phyloP scores from a whole-genome alignment of 2,329 filamentous ascomycete genomes.

The Endoconidiophora polonica region DNA sequence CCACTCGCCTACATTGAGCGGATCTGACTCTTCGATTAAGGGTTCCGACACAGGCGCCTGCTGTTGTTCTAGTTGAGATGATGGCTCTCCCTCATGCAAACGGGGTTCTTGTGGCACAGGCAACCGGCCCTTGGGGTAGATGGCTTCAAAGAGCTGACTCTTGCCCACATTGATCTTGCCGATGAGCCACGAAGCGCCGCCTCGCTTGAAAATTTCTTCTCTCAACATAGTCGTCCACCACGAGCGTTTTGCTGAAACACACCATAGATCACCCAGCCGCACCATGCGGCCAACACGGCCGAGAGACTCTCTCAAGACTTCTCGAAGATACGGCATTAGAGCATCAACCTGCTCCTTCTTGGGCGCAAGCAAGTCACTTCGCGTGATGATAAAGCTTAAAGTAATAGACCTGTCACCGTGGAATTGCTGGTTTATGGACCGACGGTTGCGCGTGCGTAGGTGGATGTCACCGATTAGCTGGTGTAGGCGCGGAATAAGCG shows the following conservation, averaged over 20 bases:
- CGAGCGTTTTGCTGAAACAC: slow-evolving; percentile 67
- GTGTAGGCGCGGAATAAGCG: slow-evolving; percentile 62
- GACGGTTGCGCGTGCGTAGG: slow-evolving; percentile 63
- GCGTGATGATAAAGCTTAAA: slow-evolving; percentile 79
- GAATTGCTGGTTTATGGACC: slow-evolving; percentile 51
- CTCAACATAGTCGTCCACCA: slow-evolving; percentile 89
- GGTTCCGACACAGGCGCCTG: not conserved
- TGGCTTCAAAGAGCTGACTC: slow-evolving; percentile 71
- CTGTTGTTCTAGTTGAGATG: not conserved
- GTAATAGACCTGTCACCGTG: slow-evolving; percentile 52
- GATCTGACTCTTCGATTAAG: slow-evolving; percentile 15
- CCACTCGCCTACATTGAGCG: slow-evolving; percentile 33
- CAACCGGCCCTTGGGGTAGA: slow-evolving; percentile 59
- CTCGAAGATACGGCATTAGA: slow-evolving; percentile 70
- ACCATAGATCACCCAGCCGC: slow-evolving; percentile 74
- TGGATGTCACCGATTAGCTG: slow-evolving; percentile 53
- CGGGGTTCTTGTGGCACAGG: not conserved
- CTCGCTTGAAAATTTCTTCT: slow-evolving; percentile 67
- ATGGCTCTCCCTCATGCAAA: not conserved
- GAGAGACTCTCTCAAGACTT: slow-evolving; percentile 61
- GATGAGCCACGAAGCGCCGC: slow-evolving; percentile 85
- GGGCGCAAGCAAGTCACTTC: slow-evolving; percentile 72
- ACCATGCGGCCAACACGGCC: slow-evolving; percentile 49
- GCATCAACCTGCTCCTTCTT: slow-evolving; percentile 68
- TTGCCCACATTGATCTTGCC: slow-evolving; percentile 98